Percentiles rank a stretch among this genome's conserved stretches.
These are phyloP conservation scores for Blastocladiella emersonii DNA, from an alignment of 371 early-diverging fungal genomes.

Conservation along the genomic window DNA sequence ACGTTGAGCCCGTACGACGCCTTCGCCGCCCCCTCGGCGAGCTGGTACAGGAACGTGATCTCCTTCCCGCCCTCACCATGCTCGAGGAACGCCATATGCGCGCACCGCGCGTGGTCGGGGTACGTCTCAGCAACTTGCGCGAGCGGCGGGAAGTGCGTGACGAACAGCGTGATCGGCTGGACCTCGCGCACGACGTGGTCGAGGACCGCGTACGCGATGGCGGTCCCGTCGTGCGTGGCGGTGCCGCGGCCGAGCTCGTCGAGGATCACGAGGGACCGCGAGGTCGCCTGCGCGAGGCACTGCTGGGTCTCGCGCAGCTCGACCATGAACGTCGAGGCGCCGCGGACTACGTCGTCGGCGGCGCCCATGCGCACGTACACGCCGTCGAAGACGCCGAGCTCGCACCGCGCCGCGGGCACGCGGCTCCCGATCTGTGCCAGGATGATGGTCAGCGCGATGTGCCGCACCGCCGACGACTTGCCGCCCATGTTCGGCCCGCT, in stretches of 20 bases:
- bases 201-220: slow-evolving; percentile 86
- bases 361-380: slow-evolving; percentile 97
- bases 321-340: slow-evolving; percentile 98
- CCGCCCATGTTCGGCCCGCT: slow-evolving; percentile 98
- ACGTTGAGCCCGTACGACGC: slow-evolving; percentile 71
- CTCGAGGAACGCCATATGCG: slow-evolving; percentile 54
- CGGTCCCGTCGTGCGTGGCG: slow-evolving; percentile 90
- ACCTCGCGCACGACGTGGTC: slow-evolving; percentile 68
- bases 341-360: slow-evolving; percentile 89
- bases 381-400: slow-evolving; percentile 82
- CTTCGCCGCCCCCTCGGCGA: slow-evolving; percentile 56
- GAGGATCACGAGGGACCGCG: slow-evolving; percentile 89
- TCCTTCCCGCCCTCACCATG: slow-evolving; percentile 13
- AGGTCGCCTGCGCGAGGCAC: slow-evolving; percentile 86
- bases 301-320: slow-evolving; percentile 93
- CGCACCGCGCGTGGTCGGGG: slow-evolving; percentile 23
- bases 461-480: not conserved
- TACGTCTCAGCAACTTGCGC: not conserved
- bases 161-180: slow-evolving; percentile 50
- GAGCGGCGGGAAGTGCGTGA: slow-evolving; percentile 68
- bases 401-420: slow-evolving; percentile 74
- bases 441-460: not conserved
- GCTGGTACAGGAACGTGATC: slow-evolving; percentile 76
- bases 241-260: slow-evolving; percentile 99
- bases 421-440: slow-evolving; percentile 55